Percentiles rank a stretch among this genome's conserved stretches.
Conservation (phyloP, 305 asterid genomes). For the Salvia sclarea region DNA sequence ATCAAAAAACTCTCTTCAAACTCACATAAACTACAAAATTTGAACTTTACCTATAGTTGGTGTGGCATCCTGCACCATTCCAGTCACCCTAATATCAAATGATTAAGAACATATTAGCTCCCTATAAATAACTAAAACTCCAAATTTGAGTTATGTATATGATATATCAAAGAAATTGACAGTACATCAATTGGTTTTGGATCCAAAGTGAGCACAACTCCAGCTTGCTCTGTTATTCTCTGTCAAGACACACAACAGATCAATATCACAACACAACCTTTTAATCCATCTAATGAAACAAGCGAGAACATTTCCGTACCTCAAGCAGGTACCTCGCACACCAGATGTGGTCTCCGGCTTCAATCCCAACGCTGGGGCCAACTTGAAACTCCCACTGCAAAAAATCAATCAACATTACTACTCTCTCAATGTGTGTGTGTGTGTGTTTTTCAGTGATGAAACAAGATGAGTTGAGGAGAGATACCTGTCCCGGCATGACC, state of each 20-base stretch:
- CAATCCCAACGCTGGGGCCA: conserved; percentile 94
- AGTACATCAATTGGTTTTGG: conserved; percentile 92
- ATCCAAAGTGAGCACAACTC: conserved; percentile 87
- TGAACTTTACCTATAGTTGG: conserved; percentile 73
- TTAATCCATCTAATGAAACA: not conserved
- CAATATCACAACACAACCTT: conserved; percentile 13
- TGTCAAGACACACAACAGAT: conserved; percentile 37
- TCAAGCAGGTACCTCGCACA: conserved; percentile 92
- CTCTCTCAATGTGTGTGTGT: not conserved
- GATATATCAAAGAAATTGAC: not conserved
- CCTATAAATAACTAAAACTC: not conserved
- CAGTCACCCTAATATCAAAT: conserved; percentile 77
- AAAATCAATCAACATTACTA: not conserved
- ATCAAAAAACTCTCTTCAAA: not conserved
- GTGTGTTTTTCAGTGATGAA: not conserved
- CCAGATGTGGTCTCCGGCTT: conserved; percentile 97
- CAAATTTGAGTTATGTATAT: not conserved
- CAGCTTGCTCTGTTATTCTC: conserved; percentile 99
- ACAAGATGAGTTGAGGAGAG: conserved; percentile 12
- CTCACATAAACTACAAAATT: not conserved
- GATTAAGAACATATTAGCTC: conserved; percentile 20
- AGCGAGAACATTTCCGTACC: conserved; percentile 46
- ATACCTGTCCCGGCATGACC: conserved; percentile 99
- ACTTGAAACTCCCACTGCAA: conserved; percentile 98
- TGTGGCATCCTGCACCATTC: conserved; percentile 99